Evolutionary conservation across 768 basidiomycete genomes (phyloP).

Genomic region (Boletus vermiculosoides): DNA sequence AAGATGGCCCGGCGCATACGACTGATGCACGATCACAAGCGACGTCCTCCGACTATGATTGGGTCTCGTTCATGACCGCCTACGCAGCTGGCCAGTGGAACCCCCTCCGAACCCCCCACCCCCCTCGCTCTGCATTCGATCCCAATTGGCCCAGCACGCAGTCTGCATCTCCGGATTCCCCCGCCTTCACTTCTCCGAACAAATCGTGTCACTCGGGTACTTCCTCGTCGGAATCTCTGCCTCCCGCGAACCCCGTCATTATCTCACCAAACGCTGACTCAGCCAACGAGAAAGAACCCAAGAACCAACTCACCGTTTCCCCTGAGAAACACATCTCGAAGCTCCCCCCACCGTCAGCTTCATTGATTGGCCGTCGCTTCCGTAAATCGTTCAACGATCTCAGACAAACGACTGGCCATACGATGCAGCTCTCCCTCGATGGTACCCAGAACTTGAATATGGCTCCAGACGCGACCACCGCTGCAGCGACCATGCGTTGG

Average conservation of each 20-base stretch:
- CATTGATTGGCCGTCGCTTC: slow-evolving; percentile 39
- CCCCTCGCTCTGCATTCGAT: slow-evolving; percentile 40
- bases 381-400: slow-evolving; percentile 48
- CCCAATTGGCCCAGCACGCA: slow-evolving; percentile 18
- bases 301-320: slow-evolving; percentile 17
- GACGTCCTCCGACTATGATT: slow-evolving; percentile 48
- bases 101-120: slow-evolving; percentile 65
- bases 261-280: slow-evolving; percentile 12
- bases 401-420: slow-evolving; percentile 31
- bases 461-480: slow-evolving; percentile 56
- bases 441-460: slow-evolving; percentile 29
- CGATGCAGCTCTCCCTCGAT: slow-evolving; percentile 29
- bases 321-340: slow-evolving; percentile 30
- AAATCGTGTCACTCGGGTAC: slow-evolving; percentile 8
- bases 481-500: slow-evolving; percentile 81
- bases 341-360: slow-evolving; percentile 24
- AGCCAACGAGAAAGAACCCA: slow-evolving; percentile 20
- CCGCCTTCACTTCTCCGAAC: not conserved
- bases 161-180: slow-evolving; percentile 5
- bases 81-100: slow-evolving; percentile 82
- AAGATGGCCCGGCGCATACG: slow-evolving; percentile 13
- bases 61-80: slow-evolving; percentile 73
- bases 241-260: slow-evolving; percentile 7
- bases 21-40: slow-evolving; percentile 20
- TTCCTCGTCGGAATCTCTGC: slow-evolving; percentile 13